Conservation (phyloP, 2,329 filamentous ascomycete species). For the Zelopaecilomyces penicillatus region DNA sequence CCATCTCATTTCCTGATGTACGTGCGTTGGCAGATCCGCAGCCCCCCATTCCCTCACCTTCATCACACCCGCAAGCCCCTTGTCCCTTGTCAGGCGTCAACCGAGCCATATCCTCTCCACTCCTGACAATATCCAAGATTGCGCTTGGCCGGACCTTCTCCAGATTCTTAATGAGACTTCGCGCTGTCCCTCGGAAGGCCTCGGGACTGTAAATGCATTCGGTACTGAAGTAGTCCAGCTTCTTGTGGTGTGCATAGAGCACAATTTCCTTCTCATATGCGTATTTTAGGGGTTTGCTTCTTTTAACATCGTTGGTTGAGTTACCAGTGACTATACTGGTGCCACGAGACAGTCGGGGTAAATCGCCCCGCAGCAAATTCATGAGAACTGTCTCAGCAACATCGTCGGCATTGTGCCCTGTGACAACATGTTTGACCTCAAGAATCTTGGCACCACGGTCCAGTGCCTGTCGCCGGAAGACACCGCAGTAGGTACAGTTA, state of each 20-base stretch:
- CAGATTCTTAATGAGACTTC: conserved; percentile 87
- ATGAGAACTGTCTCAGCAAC: conserved; percentile 96
- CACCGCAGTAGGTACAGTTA: conserved; percentile 97
- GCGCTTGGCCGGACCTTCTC: conserved; percentile 89
- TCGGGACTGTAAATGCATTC: conserved; percentile 98
- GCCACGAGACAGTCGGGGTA: conserved; percentile 77
- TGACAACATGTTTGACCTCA: conserved; percentile 87
- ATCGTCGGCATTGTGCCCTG: conserved; percentile 95
- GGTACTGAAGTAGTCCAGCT: conserved; percentile 94
- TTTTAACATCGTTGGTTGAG: conserved; percentile 71
- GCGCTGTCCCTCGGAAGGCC: conserved; percentile 86
- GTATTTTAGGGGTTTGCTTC: conserved; percentile 95
- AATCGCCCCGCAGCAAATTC: conserved; percentile 86
- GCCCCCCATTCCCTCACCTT: conserved; percentile 45
- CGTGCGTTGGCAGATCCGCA: conserved; percentile 61
- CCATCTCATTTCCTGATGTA: conserved; percentile 68
- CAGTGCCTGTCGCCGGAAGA: conserved; percentile 87
- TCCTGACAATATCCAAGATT: conserved; percentile 88
- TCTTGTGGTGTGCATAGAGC: conserved; percentile 92
- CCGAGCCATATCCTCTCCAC: conserved; percentile 91
- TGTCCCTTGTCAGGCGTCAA: conserved; percentile 41
- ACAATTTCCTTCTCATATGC: conserved; percentile 99
- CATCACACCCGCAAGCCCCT: conserved; percentile 28
- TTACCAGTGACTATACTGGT: conserved; percentile 83
- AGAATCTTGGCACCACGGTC: conserved; percentile 85